These are phyloP conservation scores for Verticillium nubilum DNA, from an alignment of 2,329 filamentous ascomycete species.

Conservation along the genomic window DNA sequence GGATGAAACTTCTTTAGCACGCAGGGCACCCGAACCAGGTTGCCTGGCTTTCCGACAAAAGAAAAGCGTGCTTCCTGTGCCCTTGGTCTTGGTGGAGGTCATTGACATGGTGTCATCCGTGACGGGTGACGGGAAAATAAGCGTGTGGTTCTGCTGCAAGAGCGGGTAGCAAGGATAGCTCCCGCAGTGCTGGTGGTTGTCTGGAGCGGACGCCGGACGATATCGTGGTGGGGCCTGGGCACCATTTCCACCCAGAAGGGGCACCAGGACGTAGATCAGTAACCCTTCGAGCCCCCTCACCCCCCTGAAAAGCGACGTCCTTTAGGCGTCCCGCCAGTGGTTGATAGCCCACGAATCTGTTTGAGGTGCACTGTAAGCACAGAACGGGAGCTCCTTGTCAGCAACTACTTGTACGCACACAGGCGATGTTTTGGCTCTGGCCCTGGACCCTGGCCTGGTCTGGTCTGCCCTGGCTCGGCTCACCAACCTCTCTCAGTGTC, in stretches of 20 bases:
- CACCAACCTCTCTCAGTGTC: neutral
- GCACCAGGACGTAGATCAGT: neutral
- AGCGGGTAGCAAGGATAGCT: constrained; percentile 33
- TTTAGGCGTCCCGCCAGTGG: neutral
- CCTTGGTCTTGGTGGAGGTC: neutral
- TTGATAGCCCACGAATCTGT: neutral
- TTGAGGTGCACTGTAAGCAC: neutral
- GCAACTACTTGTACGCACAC: neutral
- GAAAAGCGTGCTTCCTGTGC: neutral
- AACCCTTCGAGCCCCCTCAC: neutral
- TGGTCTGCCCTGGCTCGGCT: neutral
- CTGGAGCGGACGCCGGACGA: neutral
- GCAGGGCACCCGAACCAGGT: neutral
- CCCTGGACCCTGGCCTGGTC: neutral
- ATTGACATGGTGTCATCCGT: neutral
- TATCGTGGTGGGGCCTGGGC: neutral
- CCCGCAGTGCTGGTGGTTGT: constrained; percentile 10
- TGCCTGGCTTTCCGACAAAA: neutral
- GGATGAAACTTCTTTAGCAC: neutral
- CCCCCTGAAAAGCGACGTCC: constrained; percentile 21
- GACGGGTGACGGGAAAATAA: neutral
- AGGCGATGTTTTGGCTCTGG: neutral
- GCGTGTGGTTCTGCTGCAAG: constrained; percentile 25
- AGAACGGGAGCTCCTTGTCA: neutral
- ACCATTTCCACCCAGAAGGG: neutral